These are phyloP conservation scores for Sphagnurus paluster DNA, from an alignment of 1,284 basidiomycete genomes.

Conservation along the genomic window DNA sequence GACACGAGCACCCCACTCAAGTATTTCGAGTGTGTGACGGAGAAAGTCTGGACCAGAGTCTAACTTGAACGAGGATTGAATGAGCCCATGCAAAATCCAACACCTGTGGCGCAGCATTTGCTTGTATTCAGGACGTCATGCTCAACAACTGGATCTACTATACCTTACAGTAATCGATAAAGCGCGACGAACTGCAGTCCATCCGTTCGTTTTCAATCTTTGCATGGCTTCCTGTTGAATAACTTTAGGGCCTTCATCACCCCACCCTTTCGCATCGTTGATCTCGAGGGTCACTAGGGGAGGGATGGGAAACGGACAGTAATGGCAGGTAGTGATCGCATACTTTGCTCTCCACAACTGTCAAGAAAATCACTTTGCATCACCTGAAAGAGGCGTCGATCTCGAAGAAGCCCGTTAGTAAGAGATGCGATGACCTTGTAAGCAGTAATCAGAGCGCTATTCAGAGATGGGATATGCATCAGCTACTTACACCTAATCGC, in stretches of 20 bases:
- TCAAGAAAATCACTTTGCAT: no score
- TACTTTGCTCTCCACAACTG: conserved; percentile 36
- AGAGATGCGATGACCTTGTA: no score
- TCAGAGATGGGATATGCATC: no score
- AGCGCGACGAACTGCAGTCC: conserved; percentile 38
- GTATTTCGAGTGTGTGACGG: conserved; percentile 33
- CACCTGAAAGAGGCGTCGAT: no score
- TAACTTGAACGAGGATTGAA: conserved; percentile 22
- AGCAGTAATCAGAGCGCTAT: no score
- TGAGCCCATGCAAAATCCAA: conserved; percentile 37
- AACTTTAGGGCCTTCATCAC: conserved; percentile 25
- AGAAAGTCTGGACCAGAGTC: conserved; percentile 26
- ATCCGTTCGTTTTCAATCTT: conserved; percentile 34
- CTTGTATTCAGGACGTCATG: no score
- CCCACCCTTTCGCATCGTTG: conserved; percentile 30
- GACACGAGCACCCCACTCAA: conserved; percentile 37
- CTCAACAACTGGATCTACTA: no score
- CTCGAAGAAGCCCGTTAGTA: no score
- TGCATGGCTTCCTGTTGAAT: conserved; percentile 33
- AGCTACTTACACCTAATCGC: no score
- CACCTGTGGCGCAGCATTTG: no score
- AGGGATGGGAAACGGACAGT: background rate
- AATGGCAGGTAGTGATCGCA: background rate
- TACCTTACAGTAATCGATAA: conserved; percentile 41
- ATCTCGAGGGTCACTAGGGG: conserved; percentile 30